Conservation (phyloP, 805 yeast genomes). For the Kodamaea laetipori region DNA sequence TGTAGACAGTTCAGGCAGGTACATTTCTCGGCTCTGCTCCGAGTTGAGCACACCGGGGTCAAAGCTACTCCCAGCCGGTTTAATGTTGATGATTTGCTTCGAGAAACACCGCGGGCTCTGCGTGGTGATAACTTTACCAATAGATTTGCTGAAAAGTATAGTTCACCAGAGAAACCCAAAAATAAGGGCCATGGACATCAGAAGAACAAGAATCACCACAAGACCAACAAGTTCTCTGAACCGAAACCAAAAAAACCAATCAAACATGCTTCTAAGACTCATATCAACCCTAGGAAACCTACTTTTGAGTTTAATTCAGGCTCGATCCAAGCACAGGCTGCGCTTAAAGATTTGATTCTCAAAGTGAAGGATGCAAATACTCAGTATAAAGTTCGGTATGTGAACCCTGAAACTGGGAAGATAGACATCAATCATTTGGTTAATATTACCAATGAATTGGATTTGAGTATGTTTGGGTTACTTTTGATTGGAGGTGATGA, state of each 20-base stretch:
- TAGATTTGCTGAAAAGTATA: slow-evolving; percentile 8
- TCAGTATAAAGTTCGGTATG: slow-evolving; percentile 28
- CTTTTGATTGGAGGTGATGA: slow-evolving; percentile 23
- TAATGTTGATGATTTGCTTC: slow-evolving; percentile 5
- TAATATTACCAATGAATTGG: slow-evolving; percentile 34
- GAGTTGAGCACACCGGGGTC: neutral
- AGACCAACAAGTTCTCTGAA: neutral
- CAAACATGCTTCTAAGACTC: slow-evolving; percentile 9
- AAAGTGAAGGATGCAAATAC: slow-evolving; percentile 20
- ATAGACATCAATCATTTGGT: slow-evolving; percentile 26
- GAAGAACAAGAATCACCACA: neutral
- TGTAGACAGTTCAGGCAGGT: neutral
- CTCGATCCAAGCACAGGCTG: slow-evolving; percentile 25
- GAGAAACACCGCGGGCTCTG: neutral
- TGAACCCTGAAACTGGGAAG: slow-evolving; percentile 24
- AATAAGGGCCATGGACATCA: neutral
- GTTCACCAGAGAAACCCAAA: neutral
- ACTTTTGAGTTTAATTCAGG: slow-evolving; percentile 24
- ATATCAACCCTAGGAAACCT: slow-evolving; percentile 11
- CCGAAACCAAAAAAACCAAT: slow-evolving; percentile 7
- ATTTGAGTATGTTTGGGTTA: slow-evolving; percentile 29
- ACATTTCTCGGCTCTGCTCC: neutral
- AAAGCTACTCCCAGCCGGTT: neutral
- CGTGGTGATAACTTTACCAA: neutral
- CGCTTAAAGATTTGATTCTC: slow-evolving; percentile 23